Evolutionary conservation across 1,284 basidiomycete genomes (phyloP), one percentile per base, ranked within the genome.

Genomic region (Veloporphyrellus conicus): DNA sequence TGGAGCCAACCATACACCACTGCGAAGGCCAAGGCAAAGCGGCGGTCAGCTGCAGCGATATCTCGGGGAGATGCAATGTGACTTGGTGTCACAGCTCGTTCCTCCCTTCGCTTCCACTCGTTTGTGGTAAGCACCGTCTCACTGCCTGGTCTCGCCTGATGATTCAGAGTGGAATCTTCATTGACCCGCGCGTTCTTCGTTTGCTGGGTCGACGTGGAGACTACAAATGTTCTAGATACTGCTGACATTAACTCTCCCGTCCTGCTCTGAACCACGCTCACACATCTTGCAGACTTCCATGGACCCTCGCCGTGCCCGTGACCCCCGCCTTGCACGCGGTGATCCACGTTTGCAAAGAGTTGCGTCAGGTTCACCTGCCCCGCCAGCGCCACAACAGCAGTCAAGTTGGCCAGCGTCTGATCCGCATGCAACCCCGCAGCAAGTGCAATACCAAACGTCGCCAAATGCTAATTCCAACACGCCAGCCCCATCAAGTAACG

Each of bases 101-200:
- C 19, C n/a, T 22, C 31, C 25, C 18, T 54, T 35, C n/a, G 20
- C 38, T 42, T 19, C 27, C 35, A 42, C 41, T 44, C 23, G 6
- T 40, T 23, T 6, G 16, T 18, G 18, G 63, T 62, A 23, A 61
- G 60, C 54, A 41, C 32, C 34, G 3, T 38, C 22, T 45, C 29
- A 8, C 3, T 40, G 27, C 34, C 43, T 42, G 8, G 20, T 52
- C 44, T 52, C 62, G 66, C 47, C 61, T 68, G 85, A 89, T 86
- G 83, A 88, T 79, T 83, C 82, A 86, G 87, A 90, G 87, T 90
- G 87, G 87, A 87, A 82, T 70, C 87, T 83, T 69, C 65, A 81
- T 78, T 70, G 75, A 87, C 79, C 84, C 72, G 75, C 72, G 74
- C 66, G 53, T 57, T 52, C 14, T 48, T 43, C 55, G 49, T 49